Base-by-base conservation (phyloP, 139 green algal species). In the Limnomonas spitsbergensis region DNA sequence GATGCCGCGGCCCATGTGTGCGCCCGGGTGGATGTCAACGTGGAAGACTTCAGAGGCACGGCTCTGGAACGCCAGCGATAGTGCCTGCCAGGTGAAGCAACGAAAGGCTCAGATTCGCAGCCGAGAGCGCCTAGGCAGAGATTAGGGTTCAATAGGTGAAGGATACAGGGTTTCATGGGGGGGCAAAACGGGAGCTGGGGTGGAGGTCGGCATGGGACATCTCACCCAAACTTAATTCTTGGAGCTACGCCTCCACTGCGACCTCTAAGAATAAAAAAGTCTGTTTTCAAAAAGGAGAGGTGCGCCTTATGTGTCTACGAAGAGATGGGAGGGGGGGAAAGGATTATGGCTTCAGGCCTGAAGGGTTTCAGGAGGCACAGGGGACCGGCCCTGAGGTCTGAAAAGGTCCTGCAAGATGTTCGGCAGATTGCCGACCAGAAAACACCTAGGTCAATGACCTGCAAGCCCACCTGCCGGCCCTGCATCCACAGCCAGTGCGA, bases 11-110 rank as follows among this genome's bases (percentile, higher is more conserved):
- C 95, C 94, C 1, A 98, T 75, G 20, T 69, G 67, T 0, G 93
- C 95, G 1, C 80, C 93, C 4, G 95, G 95, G 83, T 98, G 95
- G 76, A 97, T 94, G 88, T 97, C 93, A 29, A 97, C 91, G 53
- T 88, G 82, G 71, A 95, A 94, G 0, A 91, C 82, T 32, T 74
- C 68, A 14, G 85, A 93, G 24, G 94, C 85, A 35, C 89, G 82
- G 66, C 81, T 90, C 79, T 96, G 92, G 35, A 98, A 79, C 2
- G 87, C 86, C 1, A 94, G 38, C 29, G 93, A 93, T 69, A 98
- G 87, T 35, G 88, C 66, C 80, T 89, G 85, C 77, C 24, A 20
- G 20, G 26, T 40, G 27, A 0, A 38, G 24, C 0, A 53, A 53
- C 0, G 31, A 78, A n/a, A 20, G 31, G 6, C 69, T 27, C 4